Evolutionary conservation across 805 yeast species (phyloP), one percentile per base, ranked within the genome.

Genomic region (Tetrapisispora phaffii): DNA sequence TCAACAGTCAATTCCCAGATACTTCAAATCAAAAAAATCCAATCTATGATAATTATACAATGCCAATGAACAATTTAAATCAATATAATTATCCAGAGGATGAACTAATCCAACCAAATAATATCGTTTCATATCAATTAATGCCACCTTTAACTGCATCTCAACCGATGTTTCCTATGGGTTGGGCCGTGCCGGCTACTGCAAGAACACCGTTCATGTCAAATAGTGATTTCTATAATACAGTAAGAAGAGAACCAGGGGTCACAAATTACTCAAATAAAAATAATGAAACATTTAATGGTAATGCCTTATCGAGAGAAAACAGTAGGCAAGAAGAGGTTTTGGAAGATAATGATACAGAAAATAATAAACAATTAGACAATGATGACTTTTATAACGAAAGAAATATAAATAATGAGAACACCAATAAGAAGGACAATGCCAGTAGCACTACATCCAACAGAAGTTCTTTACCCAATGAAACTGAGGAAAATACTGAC

Each of bases 51-150:
- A 39, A 49, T 6, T 26, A 42, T 9, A 29, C 16, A 22, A 23
- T 22, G 16, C 19, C 39, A 13, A 37, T 44, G 37, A 41, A 42
- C 15, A 44, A 47, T 20, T 50, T 47, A 23, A 35, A 46, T 26
- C 23, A 42, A 5, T 8, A 44, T 24, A 42, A 35, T 8, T 28
- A 41, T 13, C 46, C 31, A 9, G 51, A 47, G 9, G 53, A 56
- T 9, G 58, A 53, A 22, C 41, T 50, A 16, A 48, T 46, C 3
- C 51, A 45, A 13, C 21, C 15, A 2, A 22, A 23, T 24, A n/a
- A 16, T 6, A 28, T 24, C 16, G 4, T 19, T 6, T 16, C 28
- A 7, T 38, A 26, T 31, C 31, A 23, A 32, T 19, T 10, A 6
- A 15, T 9, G 7, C 36, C 13, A 21, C 42, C 42, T 15, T 21